Conservation (phyloP, 768 basidiomycete genomes). For the Termitomyces sp. region DNA sequence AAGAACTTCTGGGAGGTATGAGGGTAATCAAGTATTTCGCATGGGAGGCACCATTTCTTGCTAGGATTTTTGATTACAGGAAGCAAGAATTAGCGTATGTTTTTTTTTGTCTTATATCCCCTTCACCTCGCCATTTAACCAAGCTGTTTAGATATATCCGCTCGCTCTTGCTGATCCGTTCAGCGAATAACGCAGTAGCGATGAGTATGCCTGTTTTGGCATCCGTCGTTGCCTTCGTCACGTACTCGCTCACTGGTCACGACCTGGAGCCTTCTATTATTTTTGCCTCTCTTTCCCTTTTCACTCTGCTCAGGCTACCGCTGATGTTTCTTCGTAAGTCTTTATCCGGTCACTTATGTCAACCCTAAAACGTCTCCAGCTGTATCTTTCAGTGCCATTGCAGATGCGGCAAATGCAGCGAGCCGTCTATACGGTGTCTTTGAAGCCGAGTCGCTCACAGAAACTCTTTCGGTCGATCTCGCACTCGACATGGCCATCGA, state of each 20-base stretch:
- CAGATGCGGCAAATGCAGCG: slow-evolving; percentile 82
- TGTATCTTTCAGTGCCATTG: slow-evolving; percentile 66
- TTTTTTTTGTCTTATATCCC: not conserved
- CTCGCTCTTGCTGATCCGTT: slow-evolving; percentile 56
- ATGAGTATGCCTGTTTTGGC: slow-evolving; percentile 74
- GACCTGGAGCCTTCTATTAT: slow-evolving; percentile 61
- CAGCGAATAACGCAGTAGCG: slow-evolving; percentile 63
- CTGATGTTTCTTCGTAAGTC: slow-evolving; percentile 63
- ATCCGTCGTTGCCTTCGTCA: slow-evolving; percentile 70
- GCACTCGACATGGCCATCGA: slow-evolving; percentile 58
- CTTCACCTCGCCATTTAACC: not conserved
- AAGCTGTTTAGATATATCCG: slow-evolving; percentile 49
- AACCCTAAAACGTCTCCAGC: slow-evolving; percentile 32
- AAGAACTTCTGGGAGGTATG: slow-evolving; percentile 87
- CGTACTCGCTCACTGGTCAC: slow-evolving; percentile 72
- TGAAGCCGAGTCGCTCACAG: slow-evolving; percentile 70
- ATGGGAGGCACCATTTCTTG: slow-evolving; percentile 80
- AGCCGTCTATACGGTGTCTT: slow-evolving; percentile 75
- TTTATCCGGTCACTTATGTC: not conserved
- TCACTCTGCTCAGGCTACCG: slow-evolving; percentile 78
- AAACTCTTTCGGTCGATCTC: slow-evolving; percentile 49
- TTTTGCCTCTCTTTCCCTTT: slow-evolving; percentile 82
- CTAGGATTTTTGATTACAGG: slow-evolving; percentile 65
- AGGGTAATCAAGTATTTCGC: slow-evolving; percentile 91
- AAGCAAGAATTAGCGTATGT: slow-evolving; percentile 62